phyloP scores from a whole-genome alignment of 441 rosid species.

The Populus hybrid region DNA sequence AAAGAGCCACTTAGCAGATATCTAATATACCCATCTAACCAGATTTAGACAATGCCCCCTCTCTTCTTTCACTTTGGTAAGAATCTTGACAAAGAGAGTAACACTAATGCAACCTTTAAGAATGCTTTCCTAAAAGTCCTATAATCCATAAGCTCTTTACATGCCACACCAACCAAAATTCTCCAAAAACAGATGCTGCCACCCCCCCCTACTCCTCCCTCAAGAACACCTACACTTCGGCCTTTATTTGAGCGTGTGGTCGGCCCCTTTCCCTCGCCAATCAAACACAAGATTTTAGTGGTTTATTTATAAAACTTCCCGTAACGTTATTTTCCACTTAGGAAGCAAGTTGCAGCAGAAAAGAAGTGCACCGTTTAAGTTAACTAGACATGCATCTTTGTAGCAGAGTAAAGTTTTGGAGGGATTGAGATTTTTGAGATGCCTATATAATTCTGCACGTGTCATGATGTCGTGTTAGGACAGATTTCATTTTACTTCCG shows the following conservation, averaged over 20 bases:
- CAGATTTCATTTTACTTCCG: not conserved
- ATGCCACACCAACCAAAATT: constrained; percentile 10
- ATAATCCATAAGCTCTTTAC: constrained; percentile 17
- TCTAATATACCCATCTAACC: not conserved
- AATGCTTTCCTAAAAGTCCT: constrained; percentile 28
- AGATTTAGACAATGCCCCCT: constrained; percentile 9
- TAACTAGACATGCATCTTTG: not conserved
- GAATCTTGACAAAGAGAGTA: constrained; percentile 25
- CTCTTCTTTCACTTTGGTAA: constrained; percentile 16
- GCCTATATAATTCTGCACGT: too few species aligned
- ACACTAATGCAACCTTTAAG: constrained; percentile 16
- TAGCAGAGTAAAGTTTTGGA: not conserved
- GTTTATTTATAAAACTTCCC: not conserved
- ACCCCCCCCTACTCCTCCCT: constrained; percentile 8
- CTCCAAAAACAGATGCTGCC: constrained; percentile 23
- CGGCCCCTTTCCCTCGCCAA: constrained; percentile 12
- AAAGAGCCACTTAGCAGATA: not conserved
- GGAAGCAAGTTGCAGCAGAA: constrained; percentile 9
- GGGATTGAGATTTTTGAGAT: not conserved
- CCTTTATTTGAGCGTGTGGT: constrained; percentile 9
- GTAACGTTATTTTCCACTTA: constrained; percentile 16
- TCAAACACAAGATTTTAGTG: constrained; percentile 7
- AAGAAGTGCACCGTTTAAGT: constrained; percentile 10
- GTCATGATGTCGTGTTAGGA: not conserved
- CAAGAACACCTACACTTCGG: constrained; percentile 10